A percentile compares a stretch with the other conserved stretches of the same genome.
phyloP scores from a whole-genome alignment of 1,139 yeast genomes.

The Lizanozyma gosingica region DNA sequence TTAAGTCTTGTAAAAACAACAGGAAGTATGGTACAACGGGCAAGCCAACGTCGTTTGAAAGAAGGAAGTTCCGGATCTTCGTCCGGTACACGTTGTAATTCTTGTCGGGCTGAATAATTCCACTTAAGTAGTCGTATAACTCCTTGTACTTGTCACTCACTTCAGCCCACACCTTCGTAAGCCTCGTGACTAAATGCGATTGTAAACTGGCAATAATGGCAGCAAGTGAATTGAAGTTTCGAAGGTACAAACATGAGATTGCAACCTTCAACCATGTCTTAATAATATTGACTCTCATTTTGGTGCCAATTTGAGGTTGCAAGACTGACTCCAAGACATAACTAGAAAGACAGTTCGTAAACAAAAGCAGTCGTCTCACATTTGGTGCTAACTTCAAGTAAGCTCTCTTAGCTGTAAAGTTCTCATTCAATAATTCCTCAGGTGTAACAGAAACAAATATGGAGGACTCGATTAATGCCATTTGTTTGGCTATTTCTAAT shows the following conservation, averaged over 20 bases:
- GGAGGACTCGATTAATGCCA: conserved; percentile 70
- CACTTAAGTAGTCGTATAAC: conserved; percentile 56
- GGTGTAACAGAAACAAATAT: conserved; percentile 62
- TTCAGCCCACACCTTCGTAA: conserved; percentile 57
- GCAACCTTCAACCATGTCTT: conserved; percentile 84
- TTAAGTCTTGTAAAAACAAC: conserved; percentile 75
- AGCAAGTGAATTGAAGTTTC: conserved; percentile 84
- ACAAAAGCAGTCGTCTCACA: conserved; percentile 56
- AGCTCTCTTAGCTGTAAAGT: conserved; percentile 58
- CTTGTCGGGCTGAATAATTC: conserved; percentile 75
- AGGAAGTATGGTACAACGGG: conserved; percentile 87
- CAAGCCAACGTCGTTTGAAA: conserved; percentile 42
- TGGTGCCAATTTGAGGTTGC: conserved; percentile 38
- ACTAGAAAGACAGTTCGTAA: conserved; percentile 73
- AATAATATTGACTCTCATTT: conserved; percentile 49
- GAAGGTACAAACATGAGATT: conserved; percentile 66
- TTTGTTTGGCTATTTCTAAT: conserved; percentile 74
- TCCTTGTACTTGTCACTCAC: conserved; percentile 53
- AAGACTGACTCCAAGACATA: conserved; percentile 76
- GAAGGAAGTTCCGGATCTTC: conserved; percentile 50
- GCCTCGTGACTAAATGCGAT: conserved; percentile 67
- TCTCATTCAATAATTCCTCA: conserved; percentile 66
- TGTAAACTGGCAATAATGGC: conserved; percentile 81
- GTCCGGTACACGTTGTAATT: conserved; percentile 71
- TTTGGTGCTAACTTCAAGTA: conserved; percentile 63